Percentiles rank a stretch among this genome's conserved stretches.
These are phyloP conservation scores for Hirsutella thompsonii DNA, from an alignment of 2,329 filamentous ascomycete genomes.

Conservation along the genomic window DNA sequence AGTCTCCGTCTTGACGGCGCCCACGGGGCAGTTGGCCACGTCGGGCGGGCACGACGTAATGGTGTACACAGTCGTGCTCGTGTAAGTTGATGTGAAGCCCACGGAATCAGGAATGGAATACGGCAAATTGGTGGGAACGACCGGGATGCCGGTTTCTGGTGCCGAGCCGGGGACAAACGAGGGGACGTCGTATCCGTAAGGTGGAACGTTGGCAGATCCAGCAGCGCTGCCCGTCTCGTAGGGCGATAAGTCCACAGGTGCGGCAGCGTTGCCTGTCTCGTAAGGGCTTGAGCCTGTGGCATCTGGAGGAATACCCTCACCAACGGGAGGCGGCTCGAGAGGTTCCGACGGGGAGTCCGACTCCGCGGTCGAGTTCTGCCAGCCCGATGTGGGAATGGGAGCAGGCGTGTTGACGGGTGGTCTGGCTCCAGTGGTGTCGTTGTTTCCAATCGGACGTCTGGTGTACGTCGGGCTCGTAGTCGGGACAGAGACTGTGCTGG, in stretches of 20 bases:
- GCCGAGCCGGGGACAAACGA: not conserved
- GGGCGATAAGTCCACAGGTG: too few relatives aligned
- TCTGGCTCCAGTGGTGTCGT: not conserved
- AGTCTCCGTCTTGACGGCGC: conserved; percentile 15
- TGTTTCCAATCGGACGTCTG: conserved; percentile 2
- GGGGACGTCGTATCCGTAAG: too few relatives aligned
- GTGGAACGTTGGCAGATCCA: too few relatives aligned
- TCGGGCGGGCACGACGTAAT: conserved; percentile 17
- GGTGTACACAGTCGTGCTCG: conserved; percentile 15
- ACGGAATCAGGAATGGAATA: too few relatives aligned
- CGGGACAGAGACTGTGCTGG: not conserved
- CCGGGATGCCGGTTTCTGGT: not conserved
- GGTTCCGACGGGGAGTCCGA: too few relatives aligned
- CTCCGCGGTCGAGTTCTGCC: not conserved
- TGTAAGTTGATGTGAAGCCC: not conserved
- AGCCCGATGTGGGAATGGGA: conserved; percentile 13
- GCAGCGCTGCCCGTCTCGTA: too few relatives aligned
- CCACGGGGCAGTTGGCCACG: conserved; percentile 14
- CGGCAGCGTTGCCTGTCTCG: too few relatives aligned
- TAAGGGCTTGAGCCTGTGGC: too few relatives aligned
- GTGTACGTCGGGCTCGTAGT: conserved; percentile 4
- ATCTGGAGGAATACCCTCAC: too few relatives aligned
- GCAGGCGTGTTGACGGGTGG: conserved; percentile 6
- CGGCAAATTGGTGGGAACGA: not conserved
- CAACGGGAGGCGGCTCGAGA: too few relatives aligned